Evolutionary conservation across 495 filamentous ascomycete species (phyloP).

Genomic region (Penicillium bialowiezense): DNA sequence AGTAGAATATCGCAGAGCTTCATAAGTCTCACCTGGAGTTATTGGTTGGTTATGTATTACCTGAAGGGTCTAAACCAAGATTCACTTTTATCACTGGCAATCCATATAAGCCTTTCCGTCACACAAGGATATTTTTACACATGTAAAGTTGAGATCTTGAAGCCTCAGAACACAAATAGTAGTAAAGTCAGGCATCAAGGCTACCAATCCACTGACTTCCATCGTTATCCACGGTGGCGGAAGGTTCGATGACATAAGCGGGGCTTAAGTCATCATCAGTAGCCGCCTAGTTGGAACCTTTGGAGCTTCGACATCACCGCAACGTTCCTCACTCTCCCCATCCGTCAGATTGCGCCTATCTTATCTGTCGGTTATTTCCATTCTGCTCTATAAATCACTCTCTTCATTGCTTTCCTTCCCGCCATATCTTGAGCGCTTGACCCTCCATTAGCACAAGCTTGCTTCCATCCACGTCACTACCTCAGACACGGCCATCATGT

Average conservation of each 20-base stretch:
- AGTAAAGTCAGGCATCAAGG: constrained; percentile 29
- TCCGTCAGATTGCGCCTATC: constrained; percentile 17
- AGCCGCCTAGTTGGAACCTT: constrained; percentile 22
- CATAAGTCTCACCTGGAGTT: too few species aligned
- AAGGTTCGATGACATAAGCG: constrained; percentile 21
- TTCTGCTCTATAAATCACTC: constrained; percentile 15
- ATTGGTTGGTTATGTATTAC: too few species aligned
- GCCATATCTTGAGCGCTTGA: constrained; percentile 17
- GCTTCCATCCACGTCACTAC: constrained; percentile 23
- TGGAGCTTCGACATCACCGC: too few species aligned
- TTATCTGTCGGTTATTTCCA: constrained; percentile 18
- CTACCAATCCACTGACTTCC: constrained; percentile 38
- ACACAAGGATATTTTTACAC: too few species aligned
- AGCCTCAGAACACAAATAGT: too few species aligned
- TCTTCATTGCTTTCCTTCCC: background rate
- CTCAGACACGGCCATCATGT: constrained; percentile 28
- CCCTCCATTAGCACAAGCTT: constrained; percentile 20
- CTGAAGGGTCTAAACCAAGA: too few species aligned
- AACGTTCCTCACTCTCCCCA: constrained; percentile 8
- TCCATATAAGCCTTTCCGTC: too few species aligned
- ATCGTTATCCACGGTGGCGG: constrained; percentile 40
- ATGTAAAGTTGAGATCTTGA: too few species aligned
- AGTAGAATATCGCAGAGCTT: too few species aligned
- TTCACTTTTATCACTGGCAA: too few species aligned
- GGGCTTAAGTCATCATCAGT: constrained; percentile 44